Conservation (phyloP, 2,329 filamentous ascomycete genomes). For the Camptophora hylomeconis region DNA sequence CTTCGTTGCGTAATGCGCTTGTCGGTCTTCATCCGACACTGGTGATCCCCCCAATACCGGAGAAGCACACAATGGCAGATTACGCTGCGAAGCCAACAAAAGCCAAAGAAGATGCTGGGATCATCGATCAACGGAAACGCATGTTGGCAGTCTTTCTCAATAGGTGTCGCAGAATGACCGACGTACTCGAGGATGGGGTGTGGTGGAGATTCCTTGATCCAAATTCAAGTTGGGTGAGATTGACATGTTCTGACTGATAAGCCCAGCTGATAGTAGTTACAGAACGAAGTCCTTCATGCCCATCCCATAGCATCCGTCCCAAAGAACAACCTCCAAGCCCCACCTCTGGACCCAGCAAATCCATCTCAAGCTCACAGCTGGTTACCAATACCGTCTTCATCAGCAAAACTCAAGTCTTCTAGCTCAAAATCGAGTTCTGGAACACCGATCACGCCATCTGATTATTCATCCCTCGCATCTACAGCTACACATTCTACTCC, state of each 20-base stretch:
- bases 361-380: constrained; percentile 75
- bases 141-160: constrained; percentile 96
- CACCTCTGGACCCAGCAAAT: constrained; percentile 90
- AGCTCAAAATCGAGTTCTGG: constrained; percentile 34
- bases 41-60: constrained; percentile 90
- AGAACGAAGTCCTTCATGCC: constrained; percentile 92
- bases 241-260: constrained; percentile 9
- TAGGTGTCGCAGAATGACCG: constrained; percentile 81
- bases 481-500: constrained; percentile 44
- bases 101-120: constrained; percentile 92
- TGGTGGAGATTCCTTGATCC: constrained; percentile 98
- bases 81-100: constrained; percentile 97
- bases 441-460: constrained; percentile 42
- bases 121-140: constrained; percentile 90
- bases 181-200: constrained; percentile 81
- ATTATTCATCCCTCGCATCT: constrained; percentile 36
- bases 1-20: constrained; percentile 75
- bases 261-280: constrained; percentile 5
- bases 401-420: constrained; percentile 62
- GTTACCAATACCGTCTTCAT: constrained; percentile 72
- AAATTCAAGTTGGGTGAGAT: constrained; percentile 87
- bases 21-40: constrained; percentile 88
- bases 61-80: constrained; percentile 98
- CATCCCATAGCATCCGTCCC: constrained; percentile 83
- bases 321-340: constrained; percentile 86